Percentiles rank a stretch among this genome's conserved stretches.
phyloP scores from a whole-genome alignment of 2,329 filamentous ascomycete genomes.

The Fusarium tuaranense region DNA sequence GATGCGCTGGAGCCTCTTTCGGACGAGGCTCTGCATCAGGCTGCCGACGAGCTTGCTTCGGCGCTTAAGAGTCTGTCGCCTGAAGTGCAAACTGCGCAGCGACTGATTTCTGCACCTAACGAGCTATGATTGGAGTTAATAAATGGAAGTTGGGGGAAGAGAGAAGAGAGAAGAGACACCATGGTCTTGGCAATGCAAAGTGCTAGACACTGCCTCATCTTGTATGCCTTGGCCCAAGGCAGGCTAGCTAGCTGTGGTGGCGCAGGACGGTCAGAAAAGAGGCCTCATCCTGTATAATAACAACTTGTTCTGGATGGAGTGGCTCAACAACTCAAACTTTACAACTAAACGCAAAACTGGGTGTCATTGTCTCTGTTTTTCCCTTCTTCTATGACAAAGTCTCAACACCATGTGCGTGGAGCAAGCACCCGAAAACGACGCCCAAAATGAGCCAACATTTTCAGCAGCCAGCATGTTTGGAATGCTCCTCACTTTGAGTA shows the following conservation, averaged over 20 bases:
- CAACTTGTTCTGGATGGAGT: neutral
- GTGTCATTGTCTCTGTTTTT: too few relatives aligned
- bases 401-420: neutral
- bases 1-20: constrained; percentile 12
- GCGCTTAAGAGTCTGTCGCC: constrained; percentile 1
- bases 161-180: neutral
- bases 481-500: neutral
- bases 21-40: neutral
- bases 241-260: neutral
- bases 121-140: neutral
- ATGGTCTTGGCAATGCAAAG: neutral
- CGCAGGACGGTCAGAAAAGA: neutral
- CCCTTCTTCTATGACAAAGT: neutral
- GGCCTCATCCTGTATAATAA: neutral
- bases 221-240: neutral
- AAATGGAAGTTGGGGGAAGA: neutral
- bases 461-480: neutral
- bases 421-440: neutral
- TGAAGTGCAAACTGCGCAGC: neutral
- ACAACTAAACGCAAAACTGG: neutral
- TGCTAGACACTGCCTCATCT: neutral
- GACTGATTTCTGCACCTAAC: neutral
- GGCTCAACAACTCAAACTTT: too few relatives aligned
- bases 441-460: neutral
- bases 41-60: constrained; percentile 5